Evolutionary conservation across 352 stramenopile genomes (phyloP), one percentile per base, ranked within the genome.

Genomic region (Globisporangium nagaii): DNA sequence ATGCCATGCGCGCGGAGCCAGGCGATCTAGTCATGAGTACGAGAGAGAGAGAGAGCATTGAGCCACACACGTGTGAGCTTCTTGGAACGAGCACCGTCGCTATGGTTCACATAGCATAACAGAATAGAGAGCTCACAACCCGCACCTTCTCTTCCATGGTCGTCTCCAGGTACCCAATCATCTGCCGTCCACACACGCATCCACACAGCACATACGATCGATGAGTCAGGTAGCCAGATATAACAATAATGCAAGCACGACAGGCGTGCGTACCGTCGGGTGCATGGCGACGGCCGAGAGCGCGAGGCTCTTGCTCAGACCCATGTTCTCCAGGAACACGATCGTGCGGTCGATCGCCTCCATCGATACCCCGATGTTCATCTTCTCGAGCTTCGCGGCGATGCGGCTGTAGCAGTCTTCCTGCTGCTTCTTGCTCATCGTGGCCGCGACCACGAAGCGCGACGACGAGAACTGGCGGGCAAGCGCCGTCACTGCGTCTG

Each of bases 131-230:
- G 17, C 27, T 41, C 11, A 20, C 32, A 53, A 0, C 9, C 24
- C 17, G 28, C 32, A 79, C 71, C 62, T 82, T 82, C 37, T 56
- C 62, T 17, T 75, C 57, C 57, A 82, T 73, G 24, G 68, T 67
- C 15, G 62, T 30, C 2, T 24, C 20, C 22, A 63, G 43, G 24
- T 79, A 82, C 34, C 43, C 44, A 6, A 52, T 58, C 34, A 81
- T 48, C 71, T 79, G 20, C 13, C 2, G 2, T 6, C 2, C 9
- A n/a, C 20, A 55, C 28, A 62, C 30, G 15, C 6, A 57, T 20
- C 9, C 7, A 34, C 6, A 27, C 5, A 43, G 22, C n/a, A n/a
- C n/a, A n/a, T n/a, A n/a, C 4, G 19, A 10, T 19, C 27, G 8
- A 27, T 20, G 13, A 9, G 30, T 48, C 9, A 58, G 39, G 42